phyloP scores from a whole-genome alignment of 179 eudicot species.

The Silene vulgaris region DNA sequence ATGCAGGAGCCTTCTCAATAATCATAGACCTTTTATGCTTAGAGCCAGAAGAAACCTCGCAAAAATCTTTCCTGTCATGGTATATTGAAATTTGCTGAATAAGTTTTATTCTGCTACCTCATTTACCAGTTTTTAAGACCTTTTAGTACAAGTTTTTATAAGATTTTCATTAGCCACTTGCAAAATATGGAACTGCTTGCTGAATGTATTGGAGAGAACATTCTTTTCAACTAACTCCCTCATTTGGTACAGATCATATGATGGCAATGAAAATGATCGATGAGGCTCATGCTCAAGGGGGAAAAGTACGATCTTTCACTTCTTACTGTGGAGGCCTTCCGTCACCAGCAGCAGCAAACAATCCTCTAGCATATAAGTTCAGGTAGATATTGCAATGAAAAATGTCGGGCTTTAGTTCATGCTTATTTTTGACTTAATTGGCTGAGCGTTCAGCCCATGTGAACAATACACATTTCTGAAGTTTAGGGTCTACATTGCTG shows the following conservation, averaged over 20 bases:
- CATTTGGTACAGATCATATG: slow-evolving; percentile 76
- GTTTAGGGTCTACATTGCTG: not conserved
- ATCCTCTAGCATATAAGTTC: slow-evolving; percentile 91
- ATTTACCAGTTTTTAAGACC: not conserved
- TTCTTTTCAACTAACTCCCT: not conserved
- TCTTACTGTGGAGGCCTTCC: slow-evolving; percentile 97
- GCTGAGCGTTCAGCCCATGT: not conserved
- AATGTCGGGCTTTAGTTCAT: not conserved
- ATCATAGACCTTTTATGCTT: no score
- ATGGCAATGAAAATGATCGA: slow-evolving; percentile 97
- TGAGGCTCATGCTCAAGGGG: slow-evolving; percentile 65
- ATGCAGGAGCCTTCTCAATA: no score
- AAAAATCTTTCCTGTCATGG: no score
- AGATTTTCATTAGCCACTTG: slow-evolving; percentile 4
- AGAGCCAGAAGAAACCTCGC: no score
- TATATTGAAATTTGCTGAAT: not conserved
- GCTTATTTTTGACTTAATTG: not conserved
- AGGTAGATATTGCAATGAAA: slow-evolving; percentile 39
- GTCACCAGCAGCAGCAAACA: slow-evolving; percentile 93
- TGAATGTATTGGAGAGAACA: not conserved
- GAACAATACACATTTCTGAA: not conserved
- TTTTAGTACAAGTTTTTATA: not conserved
- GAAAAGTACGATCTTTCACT: slow-evolving; percentile 69
- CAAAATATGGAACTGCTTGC: not conserved
- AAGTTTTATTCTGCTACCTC: not conserved